Percentiles rank a stretch among this genome's conserved stretches.
Evolutionary conservation across 2,329 filamentous ascomycete genomes (phyloP).

Genomic region (Colletotrichum liriopes): DNA sequence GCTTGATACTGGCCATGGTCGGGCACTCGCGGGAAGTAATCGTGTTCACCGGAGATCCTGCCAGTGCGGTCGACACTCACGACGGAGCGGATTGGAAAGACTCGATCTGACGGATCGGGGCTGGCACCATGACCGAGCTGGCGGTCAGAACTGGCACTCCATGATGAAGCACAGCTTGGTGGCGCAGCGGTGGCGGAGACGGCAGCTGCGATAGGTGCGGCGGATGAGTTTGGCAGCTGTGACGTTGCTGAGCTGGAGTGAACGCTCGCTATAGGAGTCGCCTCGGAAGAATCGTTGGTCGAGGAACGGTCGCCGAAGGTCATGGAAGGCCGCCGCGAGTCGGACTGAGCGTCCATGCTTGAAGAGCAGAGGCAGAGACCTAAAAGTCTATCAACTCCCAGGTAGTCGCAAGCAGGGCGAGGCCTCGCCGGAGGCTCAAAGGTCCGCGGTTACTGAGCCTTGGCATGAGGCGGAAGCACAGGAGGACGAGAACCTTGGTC

Average conservation of each 20-base stretch:
- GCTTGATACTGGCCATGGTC: constrained; percentile 52
- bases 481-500: not conserved
- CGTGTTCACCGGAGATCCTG: constrained; percentile 57
- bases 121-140: constrained; percentile 54
- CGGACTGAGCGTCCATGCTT: constrained; percentile 31
- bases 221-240: constrained; percentile 3
- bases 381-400: constrained; percentile 25
- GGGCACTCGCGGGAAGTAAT: constrained; percentile 55
- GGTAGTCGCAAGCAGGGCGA: constrained; percentile 30
- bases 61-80: constrained; percentile 76
- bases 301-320: constrained; percentile 22
- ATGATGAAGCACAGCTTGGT: constrained; percentile 55
- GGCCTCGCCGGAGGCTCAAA: constrained; percentile 37
- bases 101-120: constrained; percentile 68
- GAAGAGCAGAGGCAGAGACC: constrained; percentile 16
- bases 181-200: constrained; percentile 44
- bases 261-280: constrained; percentile 33
- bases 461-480: constrained; percentile 33
- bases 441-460: constrained; percentile 24
- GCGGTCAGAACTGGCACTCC: constrained; percentile 59
- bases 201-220: not conserved
- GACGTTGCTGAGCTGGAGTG: constrained; percentile 13
- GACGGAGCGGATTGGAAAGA: constrained; percentile 88
- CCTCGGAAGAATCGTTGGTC: constrained; percentile 27
- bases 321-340: constrained; percentile 30